phyloP scores from a whole-genome alignment of 257 asterid genomes.

The Solanum habrochaites region DNA sequence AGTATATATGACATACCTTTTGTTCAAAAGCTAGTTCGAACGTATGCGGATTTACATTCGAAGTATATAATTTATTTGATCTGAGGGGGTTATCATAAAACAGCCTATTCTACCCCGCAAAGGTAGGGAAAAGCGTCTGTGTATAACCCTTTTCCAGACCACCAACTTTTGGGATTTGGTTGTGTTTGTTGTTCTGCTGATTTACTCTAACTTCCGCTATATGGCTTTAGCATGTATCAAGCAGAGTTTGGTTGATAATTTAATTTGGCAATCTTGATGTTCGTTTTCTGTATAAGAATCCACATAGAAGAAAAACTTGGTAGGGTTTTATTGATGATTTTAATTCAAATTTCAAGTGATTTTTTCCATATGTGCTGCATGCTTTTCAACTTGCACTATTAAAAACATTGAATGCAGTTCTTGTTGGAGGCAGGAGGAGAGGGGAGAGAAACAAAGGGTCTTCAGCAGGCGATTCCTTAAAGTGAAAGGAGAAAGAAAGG shows the following conservation, averaged over 20 bases:
- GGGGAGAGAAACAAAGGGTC: conserved; percentile 29
- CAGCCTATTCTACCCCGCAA: neutral
- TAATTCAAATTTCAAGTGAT: neutral
- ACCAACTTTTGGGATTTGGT: neutral
- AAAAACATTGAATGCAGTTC: conserved; percentile 17
- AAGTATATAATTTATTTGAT: neutral
- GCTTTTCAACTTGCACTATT: neutral
- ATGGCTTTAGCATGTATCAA: neutral
- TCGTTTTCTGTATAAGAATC: neutral
- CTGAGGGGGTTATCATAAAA: neutral
- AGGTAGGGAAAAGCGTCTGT: neutral
- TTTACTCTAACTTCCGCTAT: neutral
- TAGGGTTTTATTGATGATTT: neutral
- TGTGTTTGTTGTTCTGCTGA: neutral
- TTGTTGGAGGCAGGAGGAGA: conserved; percentile 48
- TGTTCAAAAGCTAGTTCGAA: neutral
- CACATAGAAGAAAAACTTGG: neutral
- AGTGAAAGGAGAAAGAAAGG: conserved; percentile 25
- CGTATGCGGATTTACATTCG: neutral
- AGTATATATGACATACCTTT: neutral
- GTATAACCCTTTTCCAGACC: neutral
- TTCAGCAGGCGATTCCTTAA: conserved; percentile 14
- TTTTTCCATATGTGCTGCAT: neutral
- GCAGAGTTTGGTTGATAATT: neutral
- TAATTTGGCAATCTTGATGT: neutral